Base-by-base conservation (phyloP, 257 asterid genomes). In the Rubia yunnanensis region DNA sequence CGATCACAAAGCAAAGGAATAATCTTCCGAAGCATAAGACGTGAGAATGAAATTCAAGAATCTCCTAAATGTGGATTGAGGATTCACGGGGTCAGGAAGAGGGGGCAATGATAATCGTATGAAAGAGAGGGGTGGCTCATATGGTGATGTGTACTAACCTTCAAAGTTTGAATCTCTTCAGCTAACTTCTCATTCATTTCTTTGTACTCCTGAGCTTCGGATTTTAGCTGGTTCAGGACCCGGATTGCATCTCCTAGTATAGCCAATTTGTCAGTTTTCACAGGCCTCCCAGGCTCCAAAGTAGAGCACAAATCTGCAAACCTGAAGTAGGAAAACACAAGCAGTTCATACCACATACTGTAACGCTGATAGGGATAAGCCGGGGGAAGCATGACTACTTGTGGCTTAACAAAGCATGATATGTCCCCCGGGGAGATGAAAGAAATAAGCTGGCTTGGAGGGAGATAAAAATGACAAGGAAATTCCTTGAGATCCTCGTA, bases 211-310 rank as follows among this genome's bases (percentile, higher is more conserved):
- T 72, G 76, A 60, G 83, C 78, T 73, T 89, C 91, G 58, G 83
- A 63, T 74, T 74, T 87, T 41, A 89, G 83, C 80, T 85, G 85
- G 57, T 76, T 79, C 67, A 89, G 30, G 48, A 60, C 70, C 70
- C 94, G 76, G 64, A 87, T 83, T 60, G 96, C 86, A 76, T 89
- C 95, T 36, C 86, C 72, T 36, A 89, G 91, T 63, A 89, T 81
- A 50, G 84, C 88, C 64, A 83, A 70, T 73, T 87, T 89, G 78
- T 89, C 96, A 17, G 89, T 83, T 85, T 72, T 87, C 44, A 74
- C 80, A 56, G 95, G 86, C 73, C 83, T 79, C 65, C 84, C 94
- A 22, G 94, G 96, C 65, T 85, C 94, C 81, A 89, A 77, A 67
- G 70, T 49, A 63, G 84, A 79, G 52, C 83, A 83, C 60, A 89